Percentiles rank a stretch among this genome's conserved stretches.
These are phyloP conservation scores for Galeopsis tetrahit DNA, from an alignment of 257 asterid genomes.

Conservation along the genomic window DNA sequence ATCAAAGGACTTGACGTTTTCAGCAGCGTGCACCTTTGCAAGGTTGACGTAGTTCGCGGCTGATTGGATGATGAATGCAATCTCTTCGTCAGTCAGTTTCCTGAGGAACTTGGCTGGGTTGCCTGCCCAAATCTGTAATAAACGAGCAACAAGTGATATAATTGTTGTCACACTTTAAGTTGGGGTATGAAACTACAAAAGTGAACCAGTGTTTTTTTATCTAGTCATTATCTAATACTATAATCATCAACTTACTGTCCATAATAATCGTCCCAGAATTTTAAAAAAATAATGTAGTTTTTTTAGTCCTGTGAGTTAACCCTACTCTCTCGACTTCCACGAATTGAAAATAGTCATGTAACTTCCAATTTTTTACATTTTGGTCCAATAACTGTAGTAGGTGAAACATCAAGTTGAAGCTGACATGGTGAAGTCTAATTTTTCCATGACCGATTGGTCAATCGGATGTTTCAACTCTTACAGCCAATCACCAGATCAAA, in stretches of 20 bases:
- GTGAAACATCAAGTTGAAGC: too few relatives aligned
- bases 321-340: too few relatives aligned
- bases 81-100: conserved; percentile 78
- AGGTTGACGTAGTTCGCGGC: conserved; percentile 73
- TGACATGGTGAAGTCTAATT: too few relatives aligned
- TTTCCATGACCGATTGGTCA: too few relatives aligned
- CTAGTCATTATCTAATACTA: not conserved
- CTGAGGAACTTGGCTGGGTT: conserved; percentile 90
- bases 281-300: too few relatives aligned
- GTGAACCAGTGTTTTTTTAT: not conserved
- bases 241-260: not conserved
- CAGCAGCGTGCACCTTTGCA: conserved; percentile 90
- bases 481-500: too few relatives aligned
- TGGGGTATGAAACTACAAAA: not conserved
- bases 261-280: not conserved
- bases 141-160: conserved; percentile 19
- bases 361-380: too few relatives aligned
- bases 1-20: conserved; percentile 71
- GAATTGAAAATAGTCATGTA: too few relatives aligned
- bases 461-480: too few relatives aligned
- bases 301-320: too few relatives aligned
- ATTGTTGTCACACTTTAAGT: not conserved
- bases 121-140: conserved; percentile 82
- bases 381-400: too few relatives aligned
- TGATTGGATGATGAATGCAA: conserved; percentile 72